A percentile compares a stretch with the other conserved stretches of the same genome.
Evolutionary conservation across 2,329 filamentous ascomycete genomes (phyloP).

Genomic region (Boeremia lycopersici): DNA sequence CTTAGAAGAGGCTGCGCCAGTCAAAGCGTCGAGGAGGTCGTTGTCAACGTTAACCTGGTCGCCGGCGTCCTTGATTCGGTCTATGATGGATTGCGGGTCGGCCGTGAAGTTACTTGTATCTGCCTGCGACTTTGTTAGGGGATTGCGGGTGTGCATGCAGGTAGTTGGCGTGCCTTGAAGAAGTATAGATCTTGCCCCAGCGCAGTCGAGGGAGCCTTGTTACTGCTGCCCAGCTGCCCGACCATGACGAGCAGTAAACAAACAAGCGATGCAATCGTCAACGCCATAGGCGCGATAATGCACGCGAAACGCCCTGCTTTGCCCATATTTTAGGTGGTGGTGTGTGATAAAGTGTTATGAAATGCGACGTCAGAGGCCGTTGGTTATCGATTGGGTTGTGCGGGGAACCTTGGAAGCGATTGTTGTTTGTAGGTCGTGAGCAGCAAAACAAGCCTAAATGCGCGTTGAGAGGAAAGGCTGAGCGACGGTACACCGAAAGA

Average conservation of each 20-base stretch:
- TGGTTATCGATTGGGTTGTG: constrained; percentile 9
- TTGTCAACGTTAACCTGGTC: constrained; percentile 42
- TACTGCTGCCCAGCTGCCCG: constrained; percentile 59
- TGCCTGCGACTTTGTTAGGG: constrained; percentile 36
- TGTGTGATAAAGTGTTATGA: constrained; percentile 3
- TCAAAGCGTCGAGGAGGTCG: constrained; percentile 50
- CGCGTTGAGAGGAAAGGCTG: constrained; percentile 8
- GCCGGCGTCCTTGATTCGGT: constrained; percentile 30
- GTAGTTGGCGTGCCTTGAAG: constrained; percentile 51
- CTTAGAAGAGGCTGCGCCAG: constrained; percentile 43
- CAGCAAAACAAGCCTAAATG: constrained; percentile 7
- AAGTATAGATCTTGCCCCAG: constrained; percentile 62
- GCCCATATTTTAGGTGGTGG: constrained; percentile 59
- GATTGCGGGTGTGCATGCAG: neutral
- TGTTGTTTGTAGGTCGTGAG: neutral
- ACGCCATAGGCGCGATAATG: constrained; percentile 82
- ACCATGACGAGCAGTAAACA: constrained; percentile 66
- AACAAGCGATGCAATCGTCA: constrained; percentile 78
- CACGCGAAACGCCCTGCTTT: constrained; percentile 81
- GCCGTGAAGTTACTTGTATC: constrained; percentile 60
- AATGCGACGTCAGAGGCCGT: constrained; percentile 13
- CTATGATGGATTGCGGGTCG: constrained; percentile 48
- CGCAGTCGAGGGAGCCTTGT: constrained; percentile 42
- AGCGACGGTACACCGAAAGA: constrained; percentile 10
- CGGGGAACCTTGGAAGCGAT: neutral